Evolutionary conservation across 2,329 filamentous ascomycete genomes (phyloP).

Genomic region (Xylogone sp.): DNA sequence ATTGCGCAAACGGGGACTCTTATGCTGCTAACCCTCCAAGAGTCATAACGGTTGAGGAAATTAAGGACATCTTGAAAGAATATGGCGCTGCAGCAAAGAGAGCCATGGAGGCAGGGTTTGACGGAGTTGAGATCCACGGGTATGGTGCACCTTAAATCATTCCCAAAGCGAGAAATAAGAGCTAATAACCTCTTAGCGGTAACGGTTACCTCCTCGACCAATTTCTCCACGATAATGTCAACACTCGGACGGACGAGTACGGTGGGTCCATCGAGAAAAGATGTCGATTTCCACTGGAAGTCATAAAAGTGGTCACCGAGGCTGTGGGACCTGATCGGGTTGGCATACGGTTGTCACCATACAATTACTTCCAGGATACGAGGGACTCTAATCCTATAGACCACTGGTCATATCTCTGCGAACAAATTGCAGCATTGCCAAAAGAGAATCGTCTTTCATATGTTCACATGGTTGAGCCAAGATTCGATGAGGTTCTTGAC

Average conservation of each 20-base stretch:
- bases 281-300: conserved; percentile 46
- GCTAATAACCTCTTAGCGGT: conserved; percentile 22
- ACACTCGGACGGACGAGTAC: conserved; percentile 50
- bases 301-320: conserved; percentile 44
- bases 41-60: conserved; percentile 33
- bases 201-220: conserved; percentile 53
- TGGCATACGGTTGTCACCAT: conserved; percentile 58
- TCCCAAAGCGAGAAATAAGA: neutral
- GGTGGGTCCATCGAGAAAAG: conserved; percentile 46
- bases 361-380: conserved; percentile 58
- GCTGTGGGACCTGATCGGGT: conserved; percentile 48
- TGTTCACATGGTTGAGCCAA: conserved; percentile 52
- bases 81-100: conserved; percentile 34
- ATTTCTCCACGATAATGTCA: conserved; percentile 51
- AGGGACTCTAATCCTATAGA: conserved; percentile 38
- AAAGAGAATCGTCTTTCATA: conserved; percentile 40
- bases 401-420: conserved; percentile 41
- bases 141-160: conserved; percentile 1
- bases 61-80: conserved; percentile 34
- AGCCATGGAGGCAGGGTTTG: conserved; percentile 53
- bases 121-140: conserved; percentile 40
- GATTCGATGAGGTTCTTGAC: conserved; percentile 48
- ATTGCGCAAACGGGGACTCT: conserved; percentile 28
- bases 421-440: conserved; percentile 32
- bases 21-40: conserved; percentile 34